These are phyloP conservation scores for Emergomyces africanus DNA, from an alignment of 2,329 filamentous ascomycete genomes.

Conservation along the genomic window DNA sequence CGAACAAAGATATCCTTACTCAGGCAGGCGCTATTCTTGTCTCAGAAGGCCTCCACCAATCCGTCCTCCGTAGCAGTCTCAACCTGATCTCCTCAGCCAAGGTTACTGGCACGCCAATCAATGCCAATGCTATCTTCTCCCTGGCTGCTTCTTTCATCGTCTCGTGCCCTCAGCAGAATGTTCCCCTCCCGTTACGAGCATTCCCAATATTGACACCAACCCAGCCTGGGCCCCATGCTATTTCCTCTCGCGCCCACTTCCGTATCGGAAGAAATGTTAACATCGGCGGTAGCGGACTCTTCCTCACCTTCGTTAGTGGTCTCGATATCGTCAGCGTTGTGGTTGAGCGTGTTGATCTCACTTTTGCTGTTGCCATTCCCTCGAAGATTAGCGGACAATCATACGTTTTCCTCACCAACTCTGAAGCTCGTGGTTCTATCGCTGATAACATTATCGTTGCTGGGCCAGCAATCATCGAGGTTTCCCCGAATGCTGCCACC, in stretches of 20 bases:
- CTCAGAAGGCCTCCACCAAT: constrained; percentile 51
- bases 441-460: constrained; percentile 19
- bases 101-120: constrained; percentile 48
- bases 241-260: constrained; percentile 10
- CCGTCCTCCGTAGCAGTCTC: constrained; percentile 44
- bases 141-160: constrained; percentile 52
- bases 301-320: constrained; percentile 16
- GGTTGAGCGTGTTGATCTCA: constrained; percentile 6
- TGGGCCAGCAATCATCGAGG: constrained; percentile 22
- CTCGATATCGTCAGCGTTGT: constrained; percentile 14
- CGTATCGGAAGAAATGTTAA: constrained; percentile 4
- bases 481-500: constrained; percentile 8
- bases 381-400: constrained; percentile 17
- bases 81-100: constrained; percentile 43
- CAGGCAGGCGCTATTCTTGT: constrained; percentile 51
- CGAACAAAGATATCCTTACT: constrained; percentile 45
- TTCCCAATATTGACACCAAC: constrained; percentile 38
- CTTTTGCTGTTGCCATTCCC: constrained; percentile 15
- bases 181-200: constrained; percentile 45
- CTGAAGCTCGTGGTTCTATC: constrained; percentile 11
- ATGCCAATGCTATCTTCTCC: constrained; percentile 48
- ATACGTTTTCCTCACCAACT: constrained; percentile 19
- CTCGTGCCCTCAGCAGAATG: constrained; percentile 43
- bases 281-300: constrained; percentile 7
- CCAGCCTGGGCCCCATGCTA: constrained; percentile 11